These are phyloP conservation scores for Penicillium paxilli DNA, from an alignment of 495 filamentous ascomycete genomes.

Conservation along the genomic window DNA sequence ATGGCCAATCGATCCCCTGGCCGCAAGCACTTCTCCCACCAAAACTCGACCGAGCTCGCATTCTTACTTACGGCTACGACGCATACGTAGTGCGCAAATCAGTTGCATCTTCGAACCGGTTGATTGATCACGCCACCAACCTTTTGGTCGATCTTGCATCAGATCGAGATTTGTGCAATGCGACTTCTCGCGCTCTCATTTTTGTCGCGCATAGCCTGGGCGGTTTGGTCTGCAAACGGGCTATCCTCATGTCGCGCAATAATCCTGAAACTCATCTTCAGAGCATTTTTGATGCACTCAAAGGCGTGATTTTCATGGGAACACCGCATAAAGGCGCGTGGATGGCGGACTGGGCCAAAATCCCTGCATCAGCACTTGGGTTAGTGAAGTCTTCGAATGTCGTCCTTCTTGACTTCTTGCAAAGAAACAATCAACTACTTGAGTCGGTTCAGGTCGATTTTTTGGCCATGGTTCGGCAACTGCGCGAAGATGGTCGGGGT, in stretches of 20 bases:
- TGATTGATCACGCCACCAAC: constrained; percentile 27
- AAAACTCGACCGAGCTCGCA: constrained; percentile 21
- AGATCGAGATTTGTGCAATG: constrained; percentile 11
- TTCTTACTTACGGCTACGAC: constrained; percentile 32
- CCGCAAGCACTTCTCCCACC: constrained; percentile 23
- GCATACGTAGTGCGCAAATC: constrained; percentile 20
- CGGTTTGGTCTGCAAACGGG: constrained; percentile 32
- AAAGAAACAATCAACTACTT: constrained; percentile 17
- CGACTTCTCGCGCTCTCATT: constrained; percentile 22
- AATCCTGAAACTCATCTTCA: constrained; percentile 24
- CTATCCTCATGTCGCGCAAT: constrained; percentile 15
- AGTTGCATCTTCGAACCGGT: constrained; percentile 14
- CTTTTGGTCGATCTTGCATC: constrained; percentile 25
- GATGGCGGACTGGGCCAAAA: constrained; percentile 34
- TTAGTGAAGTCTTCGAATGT: constrained; percentile 21
- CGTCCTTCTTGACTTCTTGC: constrained; percentile 14
- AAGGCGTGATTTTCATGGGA: constrained; percentile 40
- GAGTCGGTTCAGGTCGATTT: constrained; percentile 20
- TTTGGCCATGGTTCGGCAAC: constrained; percentile 7
- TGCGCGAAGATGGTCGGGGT: constrained; percentile 3
- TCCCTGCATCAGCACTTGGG: constrained; percentile 11
- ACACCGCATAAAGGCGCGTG: constrained; percentile 39
- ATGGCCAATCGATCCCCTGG: constrained; percentile 17
- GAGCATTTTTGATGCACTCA: constrained; percentile 27
- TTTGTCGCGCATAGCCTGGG: constrained; percentile 36